Percentiles rank a stretch among this genome's conserved stretches.
phyloP scores from a whole-genome alignment of 352 stramenopile species.

The Pythium myriotylum region DNA sequence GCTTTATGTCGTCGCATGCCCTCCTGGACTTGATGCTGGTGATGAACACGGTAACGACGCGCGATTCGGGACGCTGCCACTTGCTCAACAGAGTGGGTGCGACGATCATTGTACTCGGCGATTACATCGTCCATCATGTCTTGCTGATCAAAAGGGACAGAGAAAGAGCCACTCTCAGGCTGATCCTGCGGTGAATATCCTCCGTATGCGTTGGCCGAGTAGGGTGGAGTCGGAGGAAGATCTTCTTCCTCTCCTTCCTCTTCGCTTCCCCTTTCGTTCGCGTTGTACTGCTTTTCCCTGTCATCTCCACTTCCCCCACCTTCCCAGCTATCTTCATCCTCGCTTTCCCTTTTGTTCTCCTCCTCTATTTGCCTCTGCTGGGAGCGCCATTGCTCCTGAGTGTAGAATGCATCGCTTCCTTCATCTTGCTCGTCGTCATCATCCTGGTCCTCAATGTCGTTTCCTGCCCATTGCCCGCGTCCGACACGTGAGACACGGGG shows the following conservation, averaged over 20 bases:
- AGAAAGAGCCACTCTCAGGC: neutral
- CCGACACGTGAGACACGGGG: slow-evolving; percentile 1
- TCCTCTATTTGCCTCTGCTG: slow-evolving; percentile 22
- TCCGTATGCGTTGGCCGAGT: too few relatives aligned
- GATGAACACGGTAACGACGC: slow-evolving; percentile 30
- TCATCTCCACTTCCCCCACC: neutral
- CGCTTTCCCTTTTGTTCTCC: neutral
- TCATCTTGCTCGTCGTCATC: slow-evolving; percentile 32
- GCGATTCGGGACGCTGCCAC: slow-evolving; percentile 37
- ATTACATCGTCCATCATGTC: slow-evolving; percentile 4
- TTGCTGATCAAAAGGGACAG: neutral
- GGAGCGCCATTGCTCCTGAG: slow-evolving; percentile 33
- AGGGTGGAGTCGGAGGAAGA: too few relatives aligned
- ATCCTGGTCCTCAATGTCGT: slow-evolving; percentile 17
- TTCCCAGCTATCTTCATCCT: too few relatives aligned
- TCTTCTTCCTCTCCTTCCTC: slow-evolving; percentile 19
- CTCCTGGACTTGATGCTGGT: slow-evolving; percentile 12
- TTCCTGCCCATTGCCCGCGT: neutral
- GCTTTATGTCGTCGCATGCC: slow-evolving; percentile 18
- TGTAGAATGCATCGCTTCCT: slow-evolving; percentile 33
- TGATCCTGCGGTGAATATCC: neutral
- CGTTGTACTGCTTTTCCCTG: slow-evolving; percentile 7
- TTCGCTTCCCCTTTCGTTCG: slow-evolving; percentile 20
- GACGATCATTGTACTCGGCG: slow-evolving; percentile 6
- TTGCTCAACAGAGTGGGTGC: neutral